Percentiles rank a stretch among this genome's conserved stretches.
Evolutionary conservation across 495 filamentous ascomycete species (phyloP).

Genomic region (Choiromyces venosus): DNA sequence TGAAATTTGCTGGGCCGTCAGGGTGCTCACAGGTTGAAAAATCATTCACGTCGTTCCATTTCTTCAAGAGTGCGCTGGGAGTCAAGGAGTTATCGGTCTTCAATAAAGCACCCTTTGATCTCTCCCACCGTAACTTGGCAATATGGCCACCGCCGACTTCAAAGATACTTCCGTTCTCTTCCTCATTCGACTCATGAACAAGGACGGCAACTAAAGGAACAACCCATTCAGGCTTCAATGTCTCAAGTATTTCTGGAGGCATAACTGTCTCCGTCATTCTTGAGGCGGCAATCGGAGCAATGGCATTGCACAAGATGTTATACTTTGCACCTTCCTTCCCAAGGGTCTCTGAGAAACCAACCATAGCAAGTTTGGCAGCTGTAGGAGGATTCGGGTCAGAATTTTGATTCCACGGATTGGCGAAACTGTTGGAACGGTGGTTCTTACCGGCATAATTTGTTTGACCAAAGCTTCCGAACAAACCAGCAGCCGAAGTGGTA

Average conservation of each 20-base stretch:
- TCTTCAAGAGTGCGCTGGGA: conserved; percentile 76
- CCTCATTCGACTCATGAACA: conserved; percentile 78
- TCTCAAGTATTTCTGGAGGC: conserved; percentile 86
- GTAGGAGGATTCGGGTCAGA: conserved; percentile 15
- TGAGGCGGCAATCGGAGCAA: conserved; percentile 92
- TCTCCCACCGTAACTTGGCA: conserved; percentile 93
- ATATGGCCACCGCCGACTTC: conserved; percentile 91
- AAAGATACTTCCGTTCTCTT: conserved; percentile 82
- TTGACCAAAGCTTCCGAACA: conserved; percentile 95
- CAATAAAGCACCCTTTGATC: conserved; percentile 80
- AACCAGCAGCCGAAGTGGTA: conserved; percentile 88
- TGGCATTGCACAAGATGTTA: conserved; percentile 94
- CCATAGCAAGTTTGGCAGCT: conserved; percentile 92
- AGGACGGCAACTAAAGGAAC: conserved; percentile 88
- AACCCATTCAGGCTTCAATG: conserved; percentile 91
- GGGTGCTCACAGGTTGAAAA: conserved; percentile 83
- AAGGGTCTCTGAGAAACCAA: conserved; percentile 96
- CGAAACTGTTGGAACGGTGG: not conserved
- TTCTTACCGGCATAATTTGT: conserved; percentile 78
- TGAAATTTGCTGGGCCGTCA: conserved; percentile 80
- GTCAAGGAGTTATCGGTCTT: conserved; percentile 87
- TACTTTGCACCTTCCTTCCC: conserved; percentile 98
- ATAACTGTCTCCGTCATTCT: conserved; percentile 98
- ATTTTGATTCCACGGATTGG: not conserved
- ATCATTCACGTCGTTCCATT: conserved; percentile 83